These are phyloP conservation scores for Inga leiocalycina DNA, from an alignment of 306 rosid species.

Conservation along the genomic window DNA sequence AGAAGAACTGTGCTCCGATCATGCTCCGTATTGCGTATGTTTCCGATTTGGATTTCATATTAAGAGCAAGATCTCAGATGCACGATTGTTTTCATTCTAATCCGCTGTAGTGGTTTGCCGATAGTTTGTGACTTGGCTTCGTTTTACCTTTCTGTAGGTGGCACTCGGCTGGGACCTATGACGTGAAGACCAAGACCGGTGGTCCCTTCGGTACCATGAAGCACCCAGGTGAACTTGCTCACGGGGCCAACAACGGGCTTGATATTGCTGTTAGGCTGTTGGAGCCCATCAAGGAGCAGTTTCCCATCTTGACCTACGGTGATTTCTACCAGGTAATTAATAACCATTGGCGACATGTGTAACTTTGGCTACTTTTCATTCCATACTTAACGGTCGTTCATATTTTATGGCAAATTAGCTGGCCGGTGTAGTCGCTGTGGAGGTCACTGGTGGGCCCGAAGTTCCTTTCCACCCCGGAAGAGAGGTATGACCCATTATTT, in stretches of 20 bases:
- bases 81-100: neutral
- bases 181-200: conserved; percentile 66
- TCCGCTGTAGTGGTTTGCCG: neutral
- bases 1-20: conserved; percentile 87
- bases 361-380: neutral
- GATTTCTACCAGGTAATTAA: conserved; percentile 82
- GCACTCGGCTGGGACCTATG: conserved; percentile 98
- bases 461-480: conserved; percentile 96
- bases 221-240: conserved; percentile 61
- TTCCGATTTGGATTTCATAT: neutral
- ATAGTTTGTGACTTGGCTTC: neutral
- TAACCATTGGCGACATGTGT: neutral
- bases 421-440: conserved; percentile 96
- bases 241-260: conserved; percentile 84
- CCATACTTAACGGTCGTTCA: neutral
- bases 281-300: conserved; percentile 87
- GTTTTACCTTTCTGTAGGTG: conserved; percentile 51
- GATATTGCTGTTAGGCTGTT: conserved; percentile 88
- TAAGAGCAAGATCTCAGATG: neutral
- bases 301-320: conserved; percentile 72
- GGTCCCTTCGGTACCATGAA: conserved; percentile 96
- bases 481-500: conserved; percentile 50
- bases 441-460: conserved; percentile 95
- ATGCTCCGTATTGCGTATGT: conserved; percentile 90
- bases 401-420: conserved; percentile 38